phyloP scores from a whole-genome alignment of 2,329 filamentous ascomycete species.

The Pseudogymnoascus sp. region DNA sequence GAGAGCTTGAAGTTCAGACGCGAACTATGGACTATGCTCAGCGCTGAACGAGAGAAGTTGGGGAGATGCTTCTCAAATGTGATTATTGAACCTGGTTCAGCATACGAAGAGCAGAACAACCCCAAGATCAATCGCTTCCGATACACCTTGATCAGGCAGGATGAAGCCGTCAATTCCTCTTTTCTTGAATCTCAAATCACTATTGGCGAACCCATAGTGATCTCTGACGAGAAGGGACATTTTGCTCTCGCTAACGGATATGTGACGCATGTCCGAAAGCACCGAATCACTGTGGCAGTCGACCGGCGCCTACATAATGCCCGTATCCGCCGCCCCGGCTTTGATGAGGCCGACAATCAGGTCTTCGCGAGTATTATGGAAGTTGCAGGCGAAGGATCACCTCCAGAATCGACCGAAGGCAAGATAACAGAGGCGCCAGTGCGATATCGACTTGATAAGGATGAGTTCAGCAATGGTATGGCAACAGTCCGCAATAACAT shows the following conservation, averaged over 20 bases:
- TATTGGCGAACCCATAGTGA: constrained; percentile 85
- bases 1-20: constrained; percentile 79
- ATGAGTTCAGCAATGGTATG: constrained; percentile 98
- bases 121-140: constrained; percentile 86
- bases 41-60: constrained; percentile 75
- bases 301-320: constrained; percentile 86
- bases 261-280: constrained; percentile 68
- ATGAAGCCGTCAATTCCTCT: constrained; percentile 56
- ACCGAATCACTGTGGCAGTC: constrained; percentile 77
- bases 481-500: constrained; percentile 90
- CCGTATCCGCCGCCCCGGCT: constrained; percentile 65
- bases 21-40: constrained; percentile 95
- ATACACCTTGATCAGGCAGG: constrained; percentile 76
- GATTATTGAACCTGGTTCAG: constrained; percentile 71
- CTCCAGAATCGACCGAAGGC: constrained; percentile 43
- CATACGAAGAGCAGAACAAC: constrained; percentile 58
- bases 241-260: constrained; percentile 93
- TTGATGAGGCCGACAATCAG: constrained; percentile 72
- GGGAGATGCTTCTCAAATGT: constrained; percentile 88
- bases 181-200: constrained; percentile 87
- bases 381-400: constrained; percentile 52
- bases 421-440: constrained; percentile 49
- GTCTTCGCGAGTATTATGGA: constrained; percentile 90
- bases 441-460: constrained; percentile 85
- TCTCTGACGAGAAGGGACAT: constrained; percentile 91